Conservation (phyloP, 148 eudicot genomes). For the Fallopia convolvulus region DNA sequence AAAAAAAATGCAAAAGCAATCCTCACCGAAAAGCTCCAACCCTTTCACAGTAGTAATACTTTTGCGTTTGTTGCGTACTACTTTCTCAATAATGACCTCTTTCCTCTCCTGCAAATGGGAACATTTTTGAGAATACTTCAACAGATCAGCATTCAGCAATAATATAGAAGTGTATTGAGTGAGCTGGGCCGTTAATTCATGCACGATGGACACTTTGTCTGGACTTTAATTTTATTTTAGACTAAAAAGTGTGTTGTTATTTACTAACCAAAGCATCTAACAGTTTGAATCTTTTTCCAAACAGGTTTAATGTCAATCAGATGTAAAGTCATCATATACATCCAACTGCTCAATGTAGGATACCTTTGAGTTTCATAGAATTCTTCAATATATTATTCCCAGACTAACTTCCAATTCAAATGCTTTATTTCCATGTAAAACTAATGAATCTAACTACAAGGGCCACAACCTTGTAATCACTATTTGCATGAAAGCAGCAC, state of each 20-base stretch:
- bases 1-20: not conserved
- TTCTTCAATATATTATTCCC: not conserved
- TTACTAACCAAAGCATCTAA: not conserved
- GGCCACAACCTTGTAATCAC: not conserved
- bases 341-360: not conserved
- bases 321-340: not conserved
- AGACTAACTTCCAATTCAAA: not conserved
- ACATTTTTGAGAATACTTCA: not conserved
- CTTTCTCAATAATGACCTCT: slow-evolving; percentile 88
- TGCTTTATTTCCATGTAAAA: not conserved
- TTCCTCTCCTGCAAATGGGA: slow-evolving; percentile 46
- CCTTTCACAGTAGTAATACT: slow-evolving; percentile 94
- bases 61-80: slow-evolving; percentile 86
- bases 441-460: not conserved
- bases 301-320: not conserved
- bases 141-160: not conserved
- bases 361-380: not conserved
- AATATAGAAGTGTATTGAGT: not conserved
- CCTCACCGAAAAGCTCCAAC: slow-evolving; percentile 77
- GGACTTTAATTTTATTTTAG: not conserved
- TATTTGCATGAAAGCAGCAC: not conserved
- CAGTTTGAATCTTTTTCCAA: not conserved
- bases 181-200: not conserved
- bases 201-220: not conserved
- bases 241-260: not conserved